Conservation (phyloP, 768 basidiomycete species). For the Daedaleopsis sinensis region DNA sequence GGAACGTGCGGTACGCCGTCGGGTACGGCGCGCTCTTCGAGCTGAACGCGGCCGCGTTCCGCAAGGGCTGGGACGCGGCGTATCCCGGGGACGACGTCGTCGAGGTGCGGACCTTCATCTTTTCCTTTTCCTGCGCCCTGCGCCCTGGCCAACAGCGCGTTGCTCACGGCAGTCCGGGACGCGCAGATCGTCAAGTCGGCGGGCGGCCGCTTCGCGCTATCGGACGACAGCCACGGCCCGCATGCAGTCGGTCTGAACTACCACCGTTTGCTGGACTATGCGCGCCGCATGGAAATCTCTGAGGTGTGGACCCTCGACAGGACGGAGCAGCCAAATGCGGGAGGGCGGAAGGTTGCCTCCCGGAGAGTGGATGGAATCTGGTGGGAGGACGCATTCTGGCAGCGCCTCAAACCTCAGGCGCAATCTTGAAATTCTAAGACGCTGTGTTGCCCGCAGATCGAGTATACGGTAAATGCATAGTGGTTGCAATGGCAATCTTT, state of each 20-base stretch:
- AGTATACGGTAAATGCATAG: no score
- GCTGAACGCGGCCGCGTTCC: slow-evolving; percentile 87
- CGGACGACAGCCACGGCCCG: slow-evolving; percentile 96
- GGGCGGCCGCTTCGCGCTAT: slow-evolving; percentile 80
- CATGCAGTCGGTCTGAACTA: slow-evolving; percentile 90
- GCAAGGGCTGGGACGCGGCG: slow-evolving; percentile 85
- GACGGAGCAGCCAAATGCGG: slow-evolving; percentile 35
- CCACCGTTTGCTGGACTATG: slow-evolving; percentile 61
- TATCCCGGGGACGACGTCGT: slow-evolving; percentile 85
- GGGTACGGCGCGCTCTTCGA: slow-evolving; percentile 92
- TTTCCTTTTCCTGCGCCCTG: no score
- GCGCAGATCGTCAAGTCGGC: slow-evolving; percentile 67
- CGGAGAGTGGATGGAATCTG: slow-evolving; percentile 53
- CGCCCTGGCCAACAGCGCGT: not conserved
- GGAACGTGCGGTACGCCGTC: slow-evolving; percentile 76
- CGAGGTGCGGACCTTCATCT: no score
- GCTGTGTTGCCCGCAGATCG: no score
- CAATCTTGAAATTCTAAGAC: no score
- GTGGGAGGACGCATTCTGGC: slow-evolving; percentile 63
- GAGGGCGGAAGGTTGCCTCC: slow-evolving; percentile 48
- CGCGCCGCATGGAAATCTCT: slow-evolving; percentile 57
- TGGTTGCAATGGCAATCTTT: no score
- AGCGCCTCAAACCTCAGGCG: not conserved
- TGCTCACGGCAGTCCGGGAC: not conserved
- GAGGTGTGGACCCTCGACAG: slow-evolving; percentile 67